Evolutionary conservation across 225 moss, liverwort and hornwort genomes (phyloP), one percentile per base, ranked within the genome.

Genomic region (Physcomitrellopsis africana): DNA sequence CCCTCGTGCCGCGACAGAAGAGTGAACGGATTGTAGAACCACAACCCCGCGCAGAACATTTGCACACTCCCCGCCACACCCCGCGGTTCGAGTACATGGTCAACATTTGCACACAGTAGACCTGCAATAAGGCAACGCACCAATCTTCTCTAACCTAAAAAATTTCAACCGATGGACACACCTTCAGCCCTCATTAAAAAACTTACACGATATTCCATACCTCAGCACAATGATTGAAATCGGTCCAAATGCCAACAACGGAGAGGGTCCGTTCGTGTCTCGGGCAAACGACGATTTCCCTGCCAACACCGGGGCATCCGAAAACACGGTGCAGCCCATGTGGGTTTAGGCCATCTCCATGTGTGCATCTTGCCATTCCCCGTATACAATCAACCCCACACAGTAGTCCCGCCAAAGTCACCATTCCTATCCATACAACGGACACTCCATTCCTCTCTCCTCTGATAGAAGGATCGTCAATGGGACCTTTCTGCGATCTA

Each of bases 1-100:
- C 53, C 91, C 91, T 3, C 91, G 84, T 20, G 91, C 88, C 23
- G 86, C 91, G 62, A 91, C 84, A 3, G 91, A 86, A 88, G 6
- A 88, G 86, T n/a, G 86, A 91, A 88, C 17, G 91, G 91, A 70
- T 91, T 91, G 84, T 88, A 91, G 27, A 88, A 79, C 91, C 91
- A 91, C 52, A 81, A 57, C 16, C 84, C 84, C 7, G 63, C 80
- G 53, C 79, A 84, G 11, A 79, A 56, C 0, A 72, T 15, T 48
- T 75, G 82, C 76, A 74, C 75, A 82, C 70, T 82, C 81, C 76
- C 29, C 88, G 82, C 54, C n/a, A n/a, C n/a, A n/a, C n/a, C n/a
- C n/a, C n/a, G n/a, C n/a, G 84, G 76, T 60, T 75, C 84, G 51
- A 91, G 65, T 57, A 79, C 70, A 67, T 84, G 84, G 73, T 71